These are phyloP conservation scores for Schwanniomyces occidentalis DNA, from an alignment of 805 yeast genomes.

Conservation along the genomic window DNA sequence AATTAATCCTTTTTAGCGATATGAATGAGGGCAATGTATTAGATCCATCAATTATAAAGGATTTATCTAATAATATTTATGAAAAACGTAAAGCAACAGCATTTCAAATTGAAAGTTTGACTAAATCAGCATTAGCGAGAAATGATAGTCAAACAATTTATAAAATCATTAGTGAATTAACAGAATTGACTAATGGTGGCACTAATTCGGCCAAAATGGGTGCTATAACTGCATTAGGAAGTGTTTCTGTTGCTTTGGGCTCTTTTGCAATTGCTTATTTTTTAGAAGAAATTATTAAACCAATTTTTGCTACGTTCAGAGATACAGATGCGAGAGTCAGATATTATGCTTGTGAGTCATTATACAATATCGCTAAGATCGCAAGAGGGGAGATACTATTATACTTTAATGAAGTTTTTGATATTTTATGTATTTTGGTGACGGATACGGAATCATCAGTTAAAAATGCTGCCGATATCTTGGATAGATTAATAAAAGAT, in stretches of 20 bases:
- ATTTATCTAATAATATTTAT: conserved; percentile 45
- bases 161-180: conserved; percentile 70
- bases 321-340: conserved; percentile 97
- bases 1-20: too few relatives aligned
- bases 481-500: conserved; percentile 88
- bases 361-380: conserved; percentile 93
- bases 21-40: conserved; percentile 28
- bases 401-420: conserved; percentile 93
- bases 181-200: conserved; percentile 73
- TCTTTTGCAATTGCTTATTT: conserved; percentile 78
- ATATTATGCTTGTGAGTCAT: conserved; percentile 93
- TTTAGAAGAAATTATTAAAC: conserved; percentile 83
- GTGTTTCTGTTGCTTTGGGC: conserved; percentile 92
- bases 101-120: conserved; percentile 71
- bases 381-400: conserved; percentile 92
- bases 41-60: conserved; percentile 40
- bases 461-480: conserved; percentile 90
- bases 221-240: conserved; percentile 93
- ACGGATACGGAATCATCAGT: conserved; percentile 91
- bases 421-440: conserved; percentile 83
- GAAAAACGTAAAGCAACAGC: conserved; percentile 50
- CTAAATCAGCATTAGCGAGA: conserved; percentile 64
- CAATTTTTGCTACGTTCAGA: conserved; percentile 92
- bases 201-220: conserved; percentile 80
- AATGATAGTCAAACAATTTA: conserved; percentile 62